Base-by-base conservation (phyloP, 2,329 filamentous ascomycete genomes). In the Arthrobotrys sinensis region DNA sequence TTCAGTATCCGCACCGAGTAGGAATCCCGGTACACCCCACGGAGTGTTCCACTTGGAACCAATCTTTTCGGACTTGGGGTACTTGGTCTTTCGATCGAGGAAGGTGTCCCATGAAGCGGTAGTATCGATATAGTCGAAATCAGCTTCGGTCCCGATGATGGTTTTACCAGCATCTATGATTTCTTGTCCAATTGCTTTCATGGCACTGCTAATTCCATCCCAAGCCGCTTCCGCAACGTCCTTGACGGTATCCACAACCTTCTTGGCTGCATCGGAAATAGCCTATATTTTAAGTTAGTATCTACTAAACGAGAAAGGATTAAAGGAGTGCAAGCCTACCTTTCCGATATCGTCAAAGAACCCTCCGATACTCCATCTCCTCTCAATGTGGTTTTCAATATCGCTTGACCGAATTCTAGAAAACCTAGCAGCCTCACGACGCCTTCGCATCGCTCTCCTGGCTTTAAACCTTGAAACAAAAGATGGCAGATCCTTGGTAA, bases 341-440 rank as follows among this genome's bases (percentile, higher is more conserved):
- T 46, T 66, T 32, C 66, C 73, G 48, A 77, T 71, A 40, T 77
- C 73, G 5, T 68, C 65, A 14, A 77, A 67, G 21, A 77, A 77
- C 8, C 73, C 73, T 24, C 73, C 66, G 28, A 77, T 77, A 28
- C 73, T 77, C 73, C 73, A 77, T 28, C 73, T 65, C 43, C 60
- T 77, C 40, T 71, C 60, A 45, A 77, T 36, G 5, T 40, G 24
- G 11, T n/a, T 16, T 16, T 48, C 34, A 10, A 38, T 4, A 53
- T 64, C 64, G 16, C 53, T 52, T 21, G 45, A 53, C 4, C 36
- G 12, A 11, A 62, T 36, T 55, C 53, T 46, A 4, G 66, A 53
- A 45, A 77, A 71, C 21, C 67, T 66, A 28, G 57, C 32, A 2
- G 60, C 73, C 1, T 71, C 43, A 32, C 73, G 66, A 1, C 73